phyloP scores from a whole-genome alignment of 345 rosid genomes.

The Murraya paniculata region DNA sequence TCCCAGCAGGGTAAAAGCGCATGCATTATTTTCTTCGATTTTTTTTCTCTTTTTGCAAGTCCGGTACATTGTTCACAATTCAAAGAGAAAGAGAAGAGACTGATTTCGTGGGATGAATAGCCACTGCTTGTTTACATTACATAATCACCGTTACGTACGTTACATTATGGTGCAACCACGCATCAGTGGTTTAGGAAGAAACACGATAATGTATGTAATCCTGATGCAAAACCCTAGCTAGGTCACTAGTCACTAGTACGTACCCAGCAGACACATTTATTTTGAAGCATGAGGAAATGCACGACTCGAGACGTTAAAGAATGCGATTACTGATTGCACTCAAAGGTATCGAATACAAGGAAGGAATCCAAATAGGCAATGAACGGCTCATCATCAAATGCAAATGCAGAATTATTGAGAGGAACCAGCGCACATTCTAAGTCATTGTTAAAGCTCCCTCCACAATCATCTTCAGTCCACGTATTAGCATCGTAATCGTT shows the following conservation, averaged over 20 bases:
- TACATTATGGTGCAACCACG: background rate
- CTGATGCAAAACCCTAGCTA: background rate
- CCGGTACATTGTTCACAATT: background rate
- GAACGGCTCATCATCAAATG: slow-evolving; percentile 41
- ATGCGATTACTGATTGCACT: background rate
- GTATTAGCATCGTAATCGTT: background rate
- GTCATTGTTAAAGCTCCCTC: slow-evolving; percentile 35
- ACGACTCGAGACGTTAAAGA: background rate
- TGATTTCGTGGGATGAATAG: background rate
- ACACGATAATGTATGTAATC: background rate
- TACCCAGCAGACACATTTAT: background rate
- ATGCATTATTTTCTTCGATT: too few species aligned
- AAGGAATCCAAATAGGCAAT: slow-evolving; percentile 46
- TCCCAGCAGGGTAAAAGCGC: too few species aligned
- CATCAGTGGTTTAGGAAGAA: background rate
- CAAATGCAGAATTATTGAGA: slow-evolving; percentile 24
- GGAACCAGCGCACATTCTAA: slow-evolving; percentile 36
- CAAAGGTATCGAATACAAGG: slow-evolving; percentile 38
- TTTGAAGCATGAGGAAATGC: background rate
- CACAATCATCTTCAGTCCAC: slow-evolving; percentile 32
- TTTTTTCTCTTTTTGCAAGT: too few species aligned
- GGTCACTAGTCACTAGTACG: background rate
- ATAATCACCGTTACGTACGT: background rate
- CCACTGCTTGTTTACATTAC: background rate
- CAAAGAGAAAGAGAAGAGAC: background rate